Conservation (phyloP, 2,329 filamentous ascomycete genomes). For the Penicillium hesseltinei region DNA sequence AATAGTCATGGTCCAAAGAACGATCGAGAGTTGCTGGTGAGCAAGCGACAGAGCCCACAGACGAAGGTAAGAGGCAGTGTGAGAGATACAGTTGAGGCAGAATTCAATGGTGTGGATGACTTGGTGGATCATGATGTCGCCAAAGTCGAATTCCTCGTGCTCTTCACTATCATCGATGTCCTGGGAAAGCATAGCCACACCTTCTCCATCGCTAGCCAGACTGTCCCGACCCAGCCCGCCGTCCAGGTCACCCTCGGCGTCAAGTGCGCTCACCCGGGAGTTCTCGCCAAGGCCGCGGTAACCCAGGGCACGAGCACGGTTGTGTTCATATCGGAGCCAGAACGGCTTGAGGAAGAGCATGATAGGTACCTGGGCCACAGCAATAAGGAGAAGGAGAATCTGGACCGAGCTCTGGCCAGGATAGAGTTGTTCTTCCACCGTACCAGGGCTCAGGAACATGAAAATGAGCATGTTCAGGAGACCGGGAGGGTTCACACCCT, state of each 20-base stretch:
- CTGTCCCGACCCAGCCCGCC: conserved; percentile 64
- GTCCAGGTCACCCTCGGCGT: conserved; percentile 76
- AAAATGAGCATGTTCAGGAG: conserved; percentile 99
- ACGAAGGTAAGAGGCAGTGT: conserved; percentile 97
- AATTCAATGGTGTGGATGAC: conserved; percentile 99
- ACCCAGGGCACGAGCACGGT: conserved; percentile 78
- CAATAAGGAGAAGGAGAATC: conserved; percentile 73
- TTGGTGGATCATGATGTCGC: conserved; percentile 97
- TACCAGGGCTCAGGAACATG: conserved; percentile 94
- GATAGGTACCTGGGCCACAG: conserved; percentile 81
- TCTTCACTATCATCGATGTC: conserved; percentile 73
- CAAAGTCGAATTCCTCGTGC: conserved; percentile 96
- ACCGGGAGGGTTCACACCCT: conserved; percentile 70
- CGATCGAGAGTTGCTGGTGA: conserved; percentile 94
- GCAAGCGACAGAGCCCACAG: conserved; percentile 96
- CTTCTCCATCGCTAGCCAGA: conserved; percentile 73
- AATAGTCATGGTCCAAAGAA: conserved; percentile 96
- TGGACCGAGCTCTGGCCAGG: conserved; percentile 74
- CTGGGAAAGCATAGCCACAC: conserved; percentile 83
- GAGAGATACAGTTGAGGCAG: conserved; percentile 97
- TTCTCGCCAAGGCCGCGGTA: conserved; percentile 92
- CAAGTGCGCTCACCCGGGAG: conserved; percentile 81
- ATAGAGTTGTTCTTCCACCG: conserved; percentile 68
- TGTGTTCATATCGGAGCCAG: conserved; percentile 92
- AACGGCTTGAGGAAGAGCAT: conserved; percentile 94